Conservation (phyloP, 2,329 filamentous ascomycete genomes). For the Emergomyces pasteurianus region DNA sequence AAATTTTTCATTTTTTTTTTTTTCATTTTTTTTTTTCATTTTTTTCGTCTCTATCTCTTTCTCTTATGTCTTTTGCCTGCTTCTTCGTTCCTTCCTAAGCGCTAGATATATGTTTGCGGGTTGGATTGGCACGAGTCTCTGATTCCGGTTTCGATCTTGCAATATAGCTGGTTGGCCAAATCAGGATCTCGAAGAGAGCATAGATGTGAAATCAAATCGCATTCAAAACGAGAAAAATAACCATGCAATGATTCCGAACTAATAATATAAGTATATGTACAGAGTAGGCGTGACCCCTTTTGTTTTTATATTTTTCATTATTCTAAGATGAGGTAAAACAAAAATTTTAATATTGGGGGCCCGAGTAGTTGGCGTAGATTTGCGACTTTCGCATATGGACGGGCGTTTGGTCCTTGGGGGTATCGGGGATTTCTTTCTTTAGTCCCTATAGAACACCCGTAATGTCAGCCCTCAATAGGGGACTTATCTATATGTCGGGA, state of each 20-base stretch:
- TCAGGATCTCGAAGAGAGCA: background rate
- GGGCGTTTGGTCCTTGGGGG: conserved; percentile 56
- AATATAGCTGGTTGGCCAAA: background rate
- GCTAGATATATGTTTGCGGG: background rate
- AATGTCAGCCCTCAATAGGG: background rate
- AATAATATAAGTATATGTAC: conserved; percentile 4
- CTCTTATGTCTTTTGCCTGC: background rate
- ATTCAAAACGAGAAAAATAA: conserved; percentile 11
- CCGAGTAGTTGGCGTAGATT: conserved; percentile 31
- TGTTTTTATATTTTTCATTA: conserved; percentile 16
- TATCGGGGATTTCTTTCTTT: conserved; percentile 67
- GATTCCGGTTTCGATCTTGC: background rate
- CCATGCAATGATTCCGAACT: conserved; percentile 16
- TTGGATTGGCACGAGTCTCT: too few species aligned
- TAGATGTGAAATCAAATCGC: conserved; percentile 1
- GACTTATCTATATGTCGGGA: background rate
- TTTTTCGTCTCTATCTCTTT: background rate
- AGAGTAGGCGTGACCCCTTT: background rate
- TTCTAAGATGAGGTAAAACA: conserved; percentile 10
- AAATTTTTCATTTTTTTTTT: background rate
- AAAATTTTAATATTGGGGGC: conserved; percentile 24
- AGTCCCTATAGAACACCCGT: conserved; percentile 47
- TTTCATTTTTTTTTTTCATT: too few species aligned
- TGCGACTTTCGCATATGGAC: conserved; percentile 56
- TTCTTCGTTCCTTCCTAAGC: background rate